Evolutionary conservation across 116 monocot genomes (phyloP).

Genomic region (Phalaenopsis hybrid): DNA sequence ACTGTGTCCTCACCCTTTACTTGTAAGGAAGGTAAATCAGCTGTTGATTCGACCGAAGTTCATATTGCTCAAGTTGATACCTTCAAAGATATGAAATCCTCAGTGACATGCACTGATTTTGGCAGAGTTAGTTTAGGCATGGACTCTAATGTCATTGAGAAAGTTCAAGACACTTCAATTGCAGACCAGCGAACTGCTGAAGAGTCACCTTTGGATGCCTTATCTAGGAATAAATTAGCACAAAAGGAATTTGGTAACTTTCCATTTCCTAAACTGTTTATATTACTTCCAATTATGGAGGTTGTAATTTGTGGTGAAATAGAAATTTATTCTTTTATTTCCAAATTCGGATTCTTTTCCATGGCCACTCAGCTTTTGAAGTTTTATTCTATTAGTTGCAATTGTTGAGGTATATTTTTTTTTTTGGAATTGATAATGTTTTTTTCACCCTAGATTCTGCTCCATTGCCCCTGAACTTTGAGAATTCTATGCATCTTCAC

Average conservation of each 20-base stretch:
- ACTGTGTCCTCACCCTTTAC: not conserved
- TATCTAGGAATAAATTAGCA: slow-evolving; percentile 4
- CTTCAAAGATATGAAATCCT: not conserved
- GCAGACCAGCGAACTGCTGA: slow-evolving; percentile 2
- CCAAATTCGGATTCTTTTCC: not conserved
- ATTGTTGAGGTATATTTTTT: no score
- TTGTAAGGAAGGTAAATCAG: not conserved
- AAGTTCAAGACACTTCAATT: not conserved
- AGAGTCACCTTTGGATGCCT: slow-evolving; percentile 4
- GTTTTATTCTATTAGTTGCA: no score
- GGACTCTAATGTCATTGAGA: not conserved
- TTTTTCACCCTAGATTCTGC: no score
- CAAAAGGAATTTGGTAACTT: slow-evolving; percentile 26
- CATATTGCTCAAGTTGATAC: not conserved
- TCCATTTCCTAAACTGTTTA: not conserved
- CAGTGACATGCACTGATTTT: not conserved
- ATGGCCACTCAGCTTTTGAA: not conserved
- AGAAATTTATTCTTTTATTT: not conserved
- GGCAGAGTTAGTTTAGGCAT: not conserved
- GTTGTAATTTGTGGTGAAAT: not conserved
- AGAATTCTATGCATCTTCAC: not conserved
- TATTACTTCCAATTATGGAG: not conserved
- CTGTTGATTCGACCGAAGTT: not conserved
- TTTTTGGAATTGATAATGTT: no score
- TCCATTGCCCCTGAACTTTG: no score